Evolutionary conservation across 257 asterid genomes (phyloP).

Genomic region (Osmanthus fragrans): DNA sequence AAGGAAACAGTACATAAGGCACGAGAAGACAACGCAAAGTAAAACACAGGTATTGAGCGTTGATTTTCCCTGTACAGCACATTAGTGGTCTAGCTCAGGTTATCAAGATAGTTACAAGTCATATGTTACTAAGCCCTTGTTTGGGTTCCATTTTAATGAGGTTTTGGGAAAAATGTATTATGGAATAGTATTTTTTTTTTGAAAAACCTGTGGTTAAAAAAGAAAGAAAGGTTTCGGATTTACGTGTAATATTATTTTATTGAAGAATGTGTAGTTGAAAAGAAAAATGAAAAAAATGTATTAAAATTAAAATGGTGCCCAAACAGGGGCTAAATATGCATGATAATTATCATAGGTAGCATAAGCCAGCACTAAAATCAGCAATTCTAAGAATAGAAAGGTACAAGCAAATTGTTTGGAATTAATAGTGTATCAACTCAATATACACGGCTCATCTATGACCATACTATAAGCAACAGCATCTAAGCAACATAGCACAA

Average conservation of each 20-base stretch:
- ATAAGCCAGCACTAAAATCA: not conserved
- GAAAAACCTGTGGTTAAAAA: too few relatives aligned
- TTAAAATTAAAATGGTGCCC: too few relatives aligned
- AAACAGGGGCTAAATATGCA: too few relatives aligned
- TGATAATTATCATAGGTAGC: not conserved
- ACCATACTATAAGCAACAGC: not conserved
- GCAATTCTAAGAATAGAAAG: not conserved
- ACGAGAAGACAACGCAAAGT: not conserved
- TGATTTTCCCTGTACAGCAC: not conserved
- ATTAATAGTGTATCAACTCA: not conserved
- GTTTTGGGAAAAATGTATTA: too few relatives aligned
- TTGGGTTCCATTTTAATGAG: too few relatives aligned
- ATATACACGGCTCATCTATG: not conserved
- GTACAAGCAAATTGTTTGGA: not conserved
- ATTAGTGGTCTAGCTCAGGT: not conserved
- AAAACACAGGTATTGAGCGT: too few relatives aligned
- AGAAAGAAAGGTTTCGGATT: too few relatives aligned
- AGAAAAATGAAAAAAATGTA: too few relatives aligned
- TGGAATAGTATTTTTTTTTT: too few relatives aligned
- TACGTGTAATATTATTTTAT: too few relatives aligned
- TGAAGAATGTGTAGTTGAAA: too few relatives aligned
- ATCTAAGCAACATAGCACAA: not conserved
- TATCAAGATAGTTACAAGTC: not conserved
- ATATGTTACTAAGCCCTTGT: not conserved
- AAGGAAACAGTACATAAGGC: not conserved